A percentile compares a stretch with the other conserved stretches of the same genome.
Conservation (phyloP, 2,329 filamentous ascomycete genomes). For the Cytospora piceae region DNA sequence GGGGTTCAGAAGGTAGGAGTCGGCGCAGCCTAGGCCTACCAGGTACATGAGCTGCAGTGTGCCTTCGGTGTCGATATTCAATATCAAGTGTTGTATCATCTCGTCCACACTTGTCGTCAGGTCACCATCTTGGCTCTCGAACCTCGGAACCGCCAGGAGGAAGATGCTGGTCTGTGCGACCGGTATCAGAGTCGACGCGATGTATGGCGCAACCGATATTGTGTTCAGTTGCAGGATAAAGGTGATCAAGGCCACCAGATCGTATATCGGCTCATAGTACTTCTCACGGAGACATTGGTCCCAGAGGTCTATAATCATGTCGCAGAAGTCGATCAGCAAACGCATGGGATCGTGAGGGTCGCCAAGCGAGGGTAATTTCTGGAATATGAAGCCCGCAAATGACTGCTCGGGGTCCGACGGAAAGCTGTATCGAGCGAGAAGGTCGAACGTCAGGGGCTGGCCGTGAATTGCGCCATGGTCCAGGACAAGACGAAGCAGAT, state of each 20-base stretch:
- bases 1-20: slow-evolving; percentile 27
- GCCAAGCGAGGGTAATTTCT: slow-evolving; percentile 64
- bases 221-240: slow-evolving; percentile 68
- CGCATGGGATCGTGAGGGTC: slow-evolving; percentile 52
- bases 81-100: slow-evolving; percentile 49
- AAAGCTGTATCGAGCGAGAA: slow-evolving; percentile 65
- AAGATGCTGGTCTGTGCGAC: slow-evolving; percentile 63
- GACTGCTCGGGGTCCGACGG: slow-evolving; percentile 65
- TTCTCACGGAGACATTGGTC: slow-evolving; percentile 66
- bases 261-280: slow-evolving; percentile 64
- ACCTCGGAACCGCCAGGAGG: slow-evolving; percentile 60
- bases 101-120: slow-evolving; percentile 47
- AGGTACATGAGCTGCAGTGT: slow-evolving; percentile 70
- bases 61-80: slow-evolving; percentile 63
- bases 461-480: slow-evolving; percentile 61
- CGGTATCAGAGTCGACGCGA: slow-evolving; percentile 61
- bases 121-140: slow-evolving; percentile 53
- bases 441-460: slow-evolving; percentile 68
- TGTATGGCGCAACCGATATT: slow-evolving; percentile 58
- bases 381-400: slow-evolving; percentile 69
- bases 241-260: slow-evolving; percentile 66
- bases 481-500: slow-evolving; percentile 61
- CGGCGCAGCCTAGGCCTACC: slow-evolving; percentile 60
- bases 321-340: slow-evolving; percentile 67
- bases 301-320: slow-evolving; percentile 70